Base-by-base conservation (phyloP, 139 green algal species). In the Micromonas pusilla region DNA sequence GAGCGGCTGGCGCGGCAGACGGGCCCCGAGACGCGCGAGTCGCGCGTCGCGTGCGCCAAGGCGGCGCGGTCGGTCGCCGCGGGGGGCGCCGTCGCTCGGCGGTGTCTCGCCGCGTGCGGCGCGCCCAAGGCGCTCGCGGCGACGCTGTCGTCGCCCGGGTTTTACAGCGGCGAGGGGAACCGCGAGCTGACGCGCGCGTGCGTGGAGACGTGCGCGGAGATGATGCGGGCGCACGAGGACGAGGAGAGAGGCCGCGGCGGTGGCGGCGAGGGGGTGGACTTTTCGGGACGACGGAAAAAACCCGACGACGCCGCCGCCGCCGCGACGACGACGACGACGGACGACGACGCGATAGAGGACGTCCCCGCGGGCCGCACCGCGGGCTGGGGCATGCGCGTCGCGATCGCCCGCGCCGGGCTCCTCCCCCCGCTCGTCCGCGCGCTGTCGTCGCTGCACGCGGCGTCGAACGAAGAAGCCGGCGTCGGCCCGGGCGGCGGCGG, bases 61-160 rank as follows among this genome's bases (percentile, higher is more conserved):
- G 13, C 38, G 65, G 32, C 13, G 3, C 65, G 65, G 3, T 4
- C 4, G 26, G 23, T 33, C 4, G 26, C 65, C 3, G 23, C 23
- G 4, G 65, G 26, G 32, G 65, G 65, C 13, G 26, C 30, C 26
- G 65, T 72, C 26, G 32, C 33, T 13, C 20, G 13, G n/a, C 26
- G 65, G 33, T 72, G 65, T 72, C 30, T 72, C 13, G 65, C 33
- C 23, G 4, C 65, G 65, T 72, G 65, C 30, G 65, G 30, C 13
- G 65, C 65, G 65, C 30, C 33, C 20, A 25, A 13, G 20, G 33
- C 33, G 21, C 28, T 72, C 32, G 65, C 33, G 23, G 65, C n/a
- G 3, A 26, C 38, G 3, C 30, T 72, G 28, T 25, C 45, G 45
- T 16, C 9, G 45, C 16, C 45, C 45, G 45, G 9, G 45, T 23